phyloP scores from a whole-genome alignment of 495 filamentous ascomycete genomes.

The Penicillium lagena region DNA sequence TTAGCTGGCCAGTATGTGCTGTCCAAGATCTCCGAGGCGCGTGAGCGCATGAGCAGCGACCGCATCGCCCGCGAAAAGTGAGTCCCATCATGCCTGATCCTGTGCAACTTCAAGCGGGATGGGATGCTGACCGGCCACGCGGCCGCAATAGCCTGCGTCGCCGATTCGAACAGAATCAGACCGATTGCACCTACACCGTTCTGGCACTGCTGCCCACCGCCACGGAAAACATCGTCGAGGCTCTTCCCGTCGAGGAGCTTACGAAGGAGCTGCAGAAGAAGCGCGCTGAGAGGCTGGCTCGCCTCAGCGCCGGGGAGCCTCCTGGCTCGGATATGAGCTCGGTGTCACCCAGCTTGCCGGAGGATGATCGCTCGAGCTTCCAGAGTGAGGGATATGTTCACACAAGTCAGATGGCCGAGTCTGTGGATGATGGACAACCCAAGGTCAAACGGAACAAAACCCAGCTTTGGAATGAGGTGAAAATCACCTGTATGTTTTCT shows the following conservation, averaged over 20 bases:
- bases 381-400: slow-evolving; percentile 75
- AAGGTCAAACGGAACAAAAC: slow-evolving; percentile 73
- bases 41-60: slow-evolving; percentile 92
- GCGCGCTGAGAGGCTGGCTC: slow-evolving; percentile 69
- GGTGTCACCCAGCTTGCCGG: slow-evolving; percentile 68
- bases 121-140: slow-evolving; percentile 7
- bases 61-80: slow-evolving; percentile 95
- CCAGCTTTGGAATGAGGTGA: slow-evolving; percentile 96
- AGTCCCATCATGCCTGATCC: slow-evolving; percentile 16
- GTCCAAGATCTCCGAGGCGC: slow-evolving; percentile 81
- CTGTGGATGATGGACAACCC: slow-evolving; percentile 30
- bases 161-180: slow-evolving; percentile 96
- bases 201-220: slow-evolving; percentile 90
- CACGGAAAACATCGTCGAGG: slow-evolving; percentile 79
- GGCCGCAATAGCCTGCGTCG: slow-evolving; percentile 66
- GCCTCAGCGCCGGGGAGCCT: slow-evolving; percentile 43
- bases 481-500: slow-evolving; percentile 72
- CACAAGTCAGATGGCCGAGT: slow-evolving; percentile 64
- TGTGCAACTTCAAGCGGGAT: no score
- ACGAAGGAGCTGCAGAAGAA: slow-evolving; percentile 90
- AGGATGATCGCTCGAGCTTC: slow-evolving; percentile 73
- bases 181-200: slow-evolving; percentile 97
- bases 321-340: slow-evolving; percentile 60
- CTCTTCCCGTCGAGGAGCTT: slow-evolving; percentile 81
- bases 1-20: slow-evolving; percentile 88